Percentiles rank a stretch among this genome's conserved stretches.
Evolutionary conservation across 2,329 filamentous ascomycete genomes (phyloP).

Genomic region (Cadophora malorum): DNA sequence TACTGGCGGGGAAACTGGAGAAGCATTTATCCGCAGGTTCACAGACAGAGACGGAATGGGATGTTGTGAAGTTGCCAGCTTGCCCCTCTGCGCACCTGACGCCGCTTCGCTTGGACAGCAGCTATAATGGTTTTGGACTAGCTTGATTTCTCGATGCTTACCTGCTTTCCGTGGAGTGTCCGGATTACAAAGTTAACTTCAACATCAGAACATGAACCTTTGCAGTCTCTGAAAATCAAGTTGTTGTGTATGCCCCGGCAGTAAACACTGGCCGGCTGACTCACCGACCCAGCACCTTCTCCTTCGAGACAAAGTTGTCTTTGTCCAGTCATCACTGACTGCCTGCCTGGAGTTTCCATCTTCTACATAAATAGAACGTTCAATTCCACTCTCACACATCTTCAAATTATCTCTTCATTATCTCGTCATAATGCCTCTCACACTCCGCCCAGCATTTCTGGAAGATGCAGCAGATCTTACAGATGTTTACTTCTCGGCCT

Average conservation of each 20-base stretch:
- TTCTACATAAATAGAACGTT: background rate
- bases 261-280: background rate
- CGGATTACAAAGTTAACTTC: background rate
- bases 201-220: background rate
- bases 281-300: slow-evolving; percentile 1
- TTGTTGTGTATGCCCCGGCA: background rate
- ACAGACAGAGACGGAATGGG: background rate
- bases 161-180: slow-evolving; percentile 1
- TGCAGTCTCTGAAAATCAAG: background rate
- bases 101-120: background rate
- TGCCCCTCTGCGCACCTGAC: background rate
- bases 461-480: slow-evolving; percentile 51
- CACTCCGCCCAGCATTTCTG: slow-evolving; percentile 49
- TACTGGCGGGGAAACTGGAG: slow-evolving; percentile 23
- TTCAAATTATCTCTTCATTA: slow-evolving; percentile 3
- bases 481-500: slow-evolving; percentile 54
- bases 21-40: slow-evolving; percentile 27
- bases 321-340: background rate
- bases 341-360: background rate
- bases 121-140: background rate
- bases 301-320: background rate
- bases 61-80: background rate
- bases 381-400: background rate
- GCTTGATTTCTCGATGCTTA: background rate
- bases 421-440: slow-evolving; percentile 34